phyloP scores from a whole-genome alignment of 306 rosid species.

The Fagus sylvatica region DNA sequence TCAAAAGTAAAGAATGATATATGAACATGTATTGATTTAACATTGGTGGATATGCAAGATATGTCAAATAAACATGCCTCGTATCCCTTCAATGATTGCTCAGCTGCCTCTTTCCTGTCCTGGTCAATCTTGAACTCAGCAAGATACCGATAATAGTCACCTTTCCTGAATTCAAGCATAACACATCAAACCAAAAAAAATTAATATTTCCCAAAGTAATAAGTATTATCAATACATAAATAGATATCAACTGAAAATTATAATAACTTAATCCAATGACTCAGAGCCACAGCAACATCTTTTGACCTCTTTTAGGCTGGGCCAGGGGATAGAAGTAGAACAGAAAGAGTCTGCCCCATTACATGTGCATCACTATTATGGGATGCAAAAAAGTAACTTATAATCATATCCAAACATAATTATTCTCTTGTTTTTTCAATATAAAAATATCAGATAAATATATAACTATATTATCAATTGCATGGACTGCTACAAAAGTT shows the following conservation, averaged over 20 bases:
- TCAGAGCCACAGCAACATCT: constrained; percentile 15
- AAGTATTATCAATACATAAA: neutral
- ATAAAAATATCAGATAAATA: neutral
- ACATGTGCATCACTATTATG: constrained; percentile 2
- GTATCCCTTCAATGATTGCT: constrained; percentile 69
- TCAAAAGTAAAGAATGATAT: neutral
- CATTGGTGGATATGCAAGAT: constrained; percentile 23
- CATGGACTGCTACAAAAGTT: constrained; percentile 8
- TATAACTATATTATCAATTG: constrained; percentile 14
- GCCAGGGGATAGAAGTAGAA: neutral
- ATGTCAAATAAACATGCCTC: constrained; percentile 52
- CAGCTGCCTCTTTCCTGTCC: constrained; percentile 76
- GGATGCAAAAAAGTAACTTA: neutral
- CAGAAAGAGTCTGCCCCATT: neutral
- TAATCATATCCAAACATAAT: constrained; percentile 4
- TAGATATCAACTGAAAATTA: neutral
- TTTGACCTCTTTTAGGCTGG: neutral
- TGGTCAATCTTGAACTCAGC: constrained; percentile 77
- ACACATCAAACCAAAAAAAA: constrained; percentile 8
- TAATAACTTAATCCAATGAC: constrained; percentile 12
- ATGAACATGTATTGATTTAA: constrained; percentile 21
- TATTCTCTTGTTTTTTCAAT: constrained; percentile 12
- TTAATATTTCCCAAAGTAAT: neutral
- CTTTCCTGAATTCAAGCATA: constrained; percentile 55
- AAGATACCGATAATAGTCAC: constrained; percentile 70